phyloP scores from a whole-genome alignment of 495 filamentous ascomycete species.

The Penicillium psychrofluorescens region DNA sequence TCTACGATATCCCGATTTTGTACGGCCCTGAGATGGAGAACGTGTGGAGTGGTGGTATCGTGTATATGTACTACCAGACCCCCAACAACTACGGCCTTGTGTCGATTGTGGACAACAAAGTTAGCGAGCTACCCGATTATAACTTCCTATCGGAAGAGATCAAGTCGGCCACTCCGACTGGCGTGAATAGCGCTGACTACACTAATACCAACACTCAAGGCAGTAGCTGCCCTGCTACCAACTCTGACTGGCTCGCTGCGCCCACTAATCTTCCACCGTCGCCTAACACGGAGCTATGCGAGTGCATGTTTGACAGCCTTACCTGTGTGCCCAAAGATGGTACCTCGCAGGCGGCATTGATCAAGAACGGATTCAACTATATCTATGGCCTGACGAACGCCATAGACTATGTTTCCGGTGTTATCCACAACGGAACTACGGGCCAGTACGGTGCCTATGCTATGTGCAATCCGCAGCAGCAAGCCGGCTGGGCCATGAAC shows the following conservation, averaged over 20 bases:
- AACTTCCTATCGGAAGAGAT: constrained; percentile 65
- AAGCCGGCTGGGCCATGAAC: constrained; percentile 79
- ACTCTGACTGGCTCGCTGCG: constrained; percentile 61
- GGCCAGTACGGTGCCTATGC: constrained; percentile 86
- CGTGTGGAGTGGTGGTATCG: constrained; percentile 91
- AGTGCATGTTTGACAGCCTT: constrained; percentile 74
- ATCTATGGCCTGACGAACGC: constrained; percentile 56
- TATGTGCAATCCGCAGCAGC: constrained; percentile 74
- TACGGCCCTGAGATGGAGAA: constrained; percentile 76
- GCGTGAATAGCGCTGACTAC: constrained; percentile 59
- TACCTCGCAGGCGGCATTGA: constrained; percentile 49
- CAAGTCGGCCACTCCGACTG: constrained; percentile 55
- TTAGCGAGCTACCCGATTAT: constrained; percentile 65
- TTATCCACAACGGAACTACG: constrained; percentile 40
- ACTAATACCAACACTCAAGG: constrained; percentile 60
- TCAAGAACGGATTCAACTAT: constrained; percentile 56
- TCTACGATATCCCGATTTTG: constrained; percentile 77
- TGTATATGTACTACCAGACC: constrained; percentile 98
- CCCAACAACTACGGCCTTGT: constrained; percentile 87
- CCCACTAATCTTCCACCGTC: constrained; percentile 70
- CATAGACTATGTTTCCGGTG: constrained; percentile 65
- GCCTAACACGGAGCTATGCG: constrained; percentile 70
- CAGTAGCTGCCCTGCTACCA: constrained; percentile 61
- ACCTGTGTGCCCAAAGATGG: constrained; percentile 57
- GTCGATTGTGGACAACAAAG: constrained; percentile 45